These are phyloP conservation scores for Theileria parva DNA, from an alignment of 169 alveolate genomes.

Conservation along the genomic window DNA sequence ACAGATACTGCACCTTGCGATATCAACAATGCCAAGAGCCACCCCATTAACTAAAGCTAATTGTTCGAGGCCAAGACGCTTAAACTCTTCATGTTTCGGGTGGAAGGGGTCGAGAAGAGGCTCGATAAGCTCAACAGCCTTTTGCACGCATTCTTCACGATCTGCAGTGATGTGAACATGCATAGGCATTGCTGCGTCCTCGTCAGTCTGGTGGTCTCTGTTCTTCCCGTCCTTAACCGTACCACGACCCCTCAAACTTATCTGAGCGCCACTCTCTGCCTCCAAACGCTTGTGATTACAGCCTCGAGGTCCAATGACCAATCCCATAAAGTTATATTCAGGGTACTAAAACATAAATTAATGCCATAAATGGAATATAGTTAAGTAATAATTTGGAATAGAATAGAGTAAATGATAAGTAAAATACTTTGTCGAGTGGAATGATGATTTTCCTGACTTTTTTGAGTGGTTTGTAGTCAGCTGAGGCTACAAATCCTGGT, in stretches of 20 bases:
- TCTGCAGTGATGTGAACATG: constrained; percentile 85
- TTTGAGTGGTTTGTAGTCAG: constrained; percentile 86
- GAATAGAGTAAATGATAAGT: background rate
- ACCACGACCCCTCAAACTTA: constrained; percentile 87
- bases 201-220: constrained; percentile 86
- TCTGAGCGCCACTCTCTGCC: constrained; percentile 88
- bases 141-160: constrained; percentile 77
- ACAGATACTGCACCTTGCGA: constrained; percentile 78
- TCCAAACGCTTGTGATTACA: constrained; percentile 90
- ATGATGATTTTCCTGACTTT: constrained; percentile 81
- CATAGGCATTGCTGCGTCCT: constrained; percentile 87
- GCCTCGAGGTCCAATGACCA: constrained; percentile 94
- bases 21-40: constrained; percentile 70
- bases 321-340: constrained; percentile 91
- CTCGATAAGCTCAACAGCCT: constrained; percentile 82
- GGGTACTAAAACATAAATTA: constrained; percentile 73
- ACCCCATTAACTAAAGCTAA: constrained; percentile 84
- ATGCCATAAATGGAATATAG: background rate
- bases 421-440: constrained; percentile 81
- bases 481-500: constrained; percentile 87
- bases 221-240: constrained; percentile 88
- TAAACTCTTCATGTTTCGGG: constrained; percentile 85
- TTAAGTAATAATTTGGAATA: background rate
- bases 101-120: constrained; percentile 85
- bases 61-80: constrained; percentile 83